Percentiles rank a stretch among this genome's conserved stretches.
Conservation (phyloP, 495 filamentous ascomycete species). For the Trichoderma parareesei region DNA sequence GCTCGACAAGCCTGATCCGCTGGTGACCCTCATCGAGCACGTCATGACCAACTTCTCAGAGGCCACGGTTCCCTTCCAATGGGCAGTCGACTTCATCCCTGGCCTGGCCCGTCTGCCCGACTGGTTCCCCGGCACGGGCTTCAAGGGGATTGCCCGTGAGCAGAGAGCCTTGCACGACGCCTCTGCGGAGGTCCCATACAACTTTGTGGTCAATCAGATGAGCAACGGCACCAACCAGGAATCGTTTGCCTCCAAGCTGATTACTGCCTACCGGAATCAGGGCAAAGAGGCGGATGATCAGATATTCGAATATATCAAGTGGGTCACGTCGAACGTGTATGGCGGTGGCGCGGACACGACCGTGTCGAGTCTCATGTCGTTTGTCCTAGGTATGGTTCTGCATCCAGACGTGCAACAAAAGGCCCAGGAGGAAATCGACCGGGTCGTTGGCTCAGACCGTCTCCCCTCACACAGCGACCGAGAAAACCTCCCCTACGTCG, state of each 20-base stretch:
- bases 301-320: slow-evolving; percentile 9
- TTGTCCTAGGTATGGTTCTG: slow-evolving; percentile 42
- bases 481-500: slow-evolving; percentile 34
- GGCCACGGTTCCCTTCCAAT: slow-evolving; percentile 26
- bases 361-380: slow-evolving; percentile 24
- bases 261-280: neutral
- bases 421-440: slow-evolving; percentile 45
- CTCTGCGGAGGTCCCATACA: neutral
- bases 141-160: slow-evolving; percentile 24
- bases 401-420: slow-evolving; percentile 37
- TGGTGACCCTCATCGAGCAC: slow-evolving; percentile 29
- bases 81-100: slow-evolving; percentile 36
- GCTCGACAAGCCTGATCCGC: slow-evolving; percentile 26
- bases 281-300: neutral
- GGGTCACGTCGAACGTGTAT: slow-evolving; percentile 34
- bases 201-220: neutral
- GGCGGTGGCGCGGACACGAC: slow-evolving; percentile 37
- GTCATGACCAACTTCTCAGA: slow-evolving; percentile 27
- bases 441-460: slow-evolving; percentile 32
- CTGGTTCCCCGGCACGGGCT: slow-evolving; percentile 39
- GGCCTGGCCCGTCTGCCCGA: slow-evolving; percentile 29
- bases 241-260: neutral
- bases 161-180: slow-evolving; percentile 17
- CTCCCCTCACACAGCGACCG: slow-evolving; percentile 37
- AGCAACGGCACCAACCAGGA: neutral